Percentiles rank a stretch among this genome's conserved stretches.
Evolutionary conservation across 164 flowering plant species (phyloP).

Genomic region (Aristolochia fimbriata): DNA sequence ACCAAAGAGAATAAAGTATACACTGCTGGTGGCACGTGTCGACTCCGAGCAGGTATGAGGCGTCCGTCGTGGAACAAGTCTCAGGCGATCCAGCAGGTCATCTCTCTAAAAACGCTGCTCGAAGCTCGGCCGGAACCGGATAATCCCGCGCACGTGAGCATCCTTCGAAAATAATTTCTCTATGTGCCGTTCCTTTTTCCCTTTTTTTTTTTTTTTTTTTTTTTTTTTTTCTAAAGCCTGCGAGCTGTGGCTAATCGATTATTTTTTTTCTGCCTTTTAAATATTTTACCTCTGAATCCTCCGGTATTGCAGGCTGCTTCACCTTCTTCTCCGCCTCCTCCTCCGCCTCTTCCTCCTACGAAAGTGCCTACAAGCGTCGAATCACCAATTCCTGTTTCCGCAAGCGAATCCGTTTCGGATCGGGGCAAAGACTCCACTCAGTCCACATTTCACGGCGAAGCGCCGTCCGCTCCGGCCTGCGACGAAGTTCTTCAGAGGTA

Average conservation of each 20-base stretch:
- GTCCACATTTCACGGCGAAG: slow-evolving; percentile 18
- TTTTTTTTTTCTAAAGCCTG: neutral
- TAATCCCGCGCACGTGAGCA: slow-evolving; percentile 16
- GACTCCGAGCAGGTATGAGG: slow-evolving; percentile 53
- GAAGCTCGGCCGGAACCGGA: slow-evolving; percentile 30
- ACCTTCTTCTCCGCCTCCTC: slow-evolving; percentile 13
- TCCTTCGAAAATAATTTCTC: neutral
- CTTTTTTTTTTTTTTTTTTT: neutral
- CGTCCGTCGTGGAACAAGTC: slow-evolving; percentile 94
- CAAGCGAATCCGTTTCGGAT: slow-evolving; percentile 21
- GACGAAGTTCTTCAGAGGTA: slow-evolving; percentile 4
- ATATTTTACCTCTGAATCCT: neutral
- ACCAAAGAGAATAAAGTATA: neutral
- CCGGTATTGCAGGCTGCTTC: slow-evolving; percentile 8
- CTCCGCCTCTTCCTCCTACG: slow-evolving; percentile 3
- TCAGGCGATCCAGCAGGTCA: slow-evolving; percentile 90
- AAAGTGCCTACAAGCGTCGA: slow-evolving; percentile 7
- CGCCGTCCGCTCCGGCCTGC: slow-evolving; percentile 10
- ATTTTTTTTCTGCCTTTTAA: neutral
- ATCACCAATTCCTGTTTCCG: slow-evolving; percentile 21
- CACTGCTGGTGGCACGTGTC: neutral
- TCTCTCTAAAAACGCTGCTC: slow-evolving; percentile 59
- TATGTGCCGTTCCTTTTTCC: neutral
- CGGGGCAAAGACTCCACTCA: slow-evolving; percentile 18
- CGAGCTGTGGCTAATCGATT: too few species aligned